phyloP scores from a whole-genome alignment of 169 alveolate genomes.

The Amoebophrya sp. region DNA sequence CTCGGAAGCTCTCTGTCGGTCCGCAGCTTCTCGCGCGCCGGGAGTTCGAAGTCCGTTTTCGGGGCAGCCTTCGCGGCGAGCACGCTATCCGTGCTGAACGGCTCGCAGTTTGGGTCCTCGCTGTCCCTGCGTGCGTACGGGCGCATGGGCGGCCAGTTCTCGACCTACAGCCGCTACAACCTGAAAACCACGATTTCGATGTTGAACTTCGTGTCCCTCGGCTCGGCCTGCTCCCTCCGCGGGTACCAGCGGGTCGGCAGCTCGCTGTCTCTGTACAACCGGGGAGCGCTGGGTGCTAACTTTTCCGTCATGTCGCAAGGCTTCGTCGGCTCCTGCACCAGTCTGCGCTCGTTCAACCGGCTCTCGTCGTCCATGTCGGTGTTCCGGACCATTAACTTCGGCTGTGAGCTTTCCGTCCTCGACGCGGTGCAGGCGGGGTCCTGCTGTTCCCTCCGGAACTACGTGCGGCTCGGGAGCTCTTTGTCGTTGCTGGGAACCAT shows the following conservation, averaged over 20 bases:
- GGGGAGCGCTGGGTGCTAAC: not conserved
- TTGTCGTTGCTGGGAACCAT: not conserved
- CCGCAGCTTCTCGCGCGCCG: not conserved
- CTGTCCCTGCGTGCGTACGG: not conserved
- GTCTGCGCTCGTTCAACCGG: not conserved
- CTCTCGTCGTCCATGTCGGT: not conserved
- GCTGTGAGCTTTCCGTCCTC: not conserved
- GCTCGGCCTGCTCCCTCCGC: not conserved
- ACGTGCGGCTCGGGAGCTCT: not conserved
- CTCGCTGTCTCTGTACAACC: not conserved
- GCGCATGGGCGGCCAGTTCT: not conserved
- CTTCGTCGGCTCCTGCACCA: not conserved
- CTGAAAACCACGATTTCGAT: not conserved
- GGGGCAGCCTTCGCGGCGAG: not conserved
- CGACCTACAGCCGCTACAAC: not conserved
- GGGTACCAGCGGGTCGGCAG: not conserved
- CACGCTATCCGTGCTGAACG: not conserved
- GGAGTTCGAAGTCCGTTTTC: not conserved
- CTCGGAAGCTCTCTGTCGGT: not conserved
- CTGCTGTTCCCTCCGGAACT: not conserved
- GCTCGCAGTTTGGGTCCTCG: constrained; percentile 23
- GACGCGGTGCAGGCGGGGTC: not conserved
- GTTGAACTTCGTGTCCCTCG: not conserved
- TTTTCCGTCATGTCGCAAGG: not conserved
- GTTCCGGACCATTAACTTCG: not conserved